phyloP scores from a whole-genome alignment of 208 protist genomes.

The Herpetomonas tarakana region DNA sequence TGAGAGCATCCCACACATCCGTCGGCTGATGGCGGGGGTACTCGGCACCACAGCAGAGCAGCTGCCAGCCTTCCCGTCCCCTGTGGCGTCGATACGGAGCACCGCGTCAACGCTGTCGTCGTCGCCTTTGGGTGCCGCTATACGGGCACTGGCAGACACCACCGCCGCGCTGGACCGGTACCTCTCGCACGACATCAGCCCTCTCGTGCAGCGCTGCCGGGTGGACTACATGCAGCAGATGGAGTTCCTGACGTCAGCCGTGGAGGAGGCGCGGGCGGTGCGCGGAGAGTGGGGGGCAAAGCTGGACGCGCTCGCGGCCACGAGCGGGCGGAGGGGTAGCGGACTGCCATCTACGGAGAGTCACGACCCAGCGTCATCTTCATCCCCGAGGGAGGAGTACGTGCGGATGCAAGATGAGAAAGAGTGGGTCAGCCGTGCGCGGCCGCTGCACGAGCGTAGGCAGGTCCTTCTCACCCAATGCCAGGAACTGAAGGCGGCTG shows the following conservation, averaged over 20 bases:
- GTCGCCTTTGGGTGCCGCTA: too few species aligned
- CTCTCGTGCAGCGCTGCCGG: not conserved
- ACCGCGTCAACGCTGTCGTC: not conserved
- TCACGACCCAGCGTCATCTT: too few species aligned
- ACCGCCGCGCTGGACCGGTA: not conserved
- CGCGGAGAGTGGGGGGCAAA: not conserved
- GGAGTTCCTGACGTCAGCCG: not conserved
- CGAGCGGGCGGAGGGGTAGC: too few species aligned
- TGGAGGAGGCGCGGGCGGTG: not conserved
- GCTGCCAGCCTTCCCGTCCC: not conserved
- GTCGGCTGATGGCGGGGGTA: too few species aligned
- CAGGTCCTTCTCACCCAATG: too few species aligned
- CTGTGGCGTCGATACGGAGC: not conserved
- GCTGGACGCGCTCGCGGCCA: too few species aligned
- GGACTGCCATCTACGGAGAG: too few species aligned
- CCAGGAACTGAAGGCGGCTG: too few species aligned
- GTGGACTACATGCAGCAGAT: not conserved
- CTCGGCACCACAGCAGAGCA: not conserved
- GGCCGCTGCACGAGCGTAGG: too few species aligned
- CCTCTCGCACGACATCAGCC: not conserved
- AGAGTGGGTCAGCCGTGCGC: too few species aligned
- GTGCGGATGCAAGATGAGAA: too few species aligned
- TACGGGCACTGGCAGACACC: not conserved
- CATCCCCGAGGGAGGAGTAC: too few species aligned
- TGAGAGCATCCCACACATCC: not conserved